phyloP scores from a whole-genome alignment of 2,329 filamentous ascomycete species.

The Elsinoe necatrix region DNA sequence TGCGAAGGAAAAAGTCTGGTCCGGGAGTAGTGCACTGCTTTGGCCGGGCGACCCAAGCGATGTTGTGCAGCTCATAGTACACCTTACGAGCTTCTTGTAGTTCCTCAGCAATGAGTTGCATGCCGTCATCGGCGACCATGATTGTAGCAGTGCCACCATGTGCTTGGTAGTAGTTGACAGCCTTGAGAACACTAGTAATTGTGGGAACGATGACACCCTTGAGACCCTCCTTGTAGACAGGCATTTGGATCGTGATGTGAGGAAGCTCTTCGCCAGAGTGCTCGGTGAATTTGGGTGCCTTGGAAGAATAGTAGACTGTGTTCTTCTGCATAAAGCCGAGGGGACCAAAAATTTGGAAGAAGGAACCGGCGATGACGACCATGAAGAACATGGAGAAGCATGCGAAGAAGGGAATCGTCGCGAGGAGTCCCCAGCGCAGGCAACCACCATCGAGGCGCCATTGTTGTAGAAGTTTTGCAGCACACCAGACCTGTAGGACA shows the following conservation, averaged over 20 bases:
- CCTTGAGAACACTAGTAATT: conserved; percentile 31
- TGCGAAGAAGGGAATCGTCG: conserved; percentile 13
- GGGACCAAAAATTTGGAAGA: conserved; percentile 30
- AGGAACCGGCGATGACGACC: conserved; percentile 14
- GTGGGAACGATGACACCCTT: conserved; percentile 32
- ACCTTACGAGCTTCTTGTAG: conserved; percentile 37
- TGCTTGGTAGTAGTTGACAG: conserved; percentile 43
- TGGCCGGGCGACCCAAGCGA: conserved; percentile 42
- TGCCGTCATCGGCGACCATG: conserved; percentile 60
- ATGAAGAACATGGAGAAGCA: conserved; percentile 15
- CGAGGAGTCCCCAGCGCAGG: conserved; percentile 12
- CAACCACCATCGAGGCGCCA: conserved; percentile 11
- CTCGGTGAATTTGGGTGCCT: conserved; percentile 23
- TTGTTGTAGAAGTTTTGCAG: conserved; percentile 9
- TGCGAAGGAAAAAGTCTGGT: conserved; percentile 38
- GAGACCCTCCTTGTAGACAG: conserved; percentile 36
- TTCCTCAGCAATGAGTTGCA: conserved; percentile 49
- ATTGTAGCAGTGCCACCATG: conserved; percentile 56
- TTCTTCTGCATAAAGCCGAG: conserved; percentile 31
- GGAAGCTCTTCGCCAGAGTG: conserved; percentile 28
- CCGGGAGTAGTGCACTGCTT: conserved; percentile 44
- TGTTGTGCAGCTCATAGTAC: conserved; percentile 42
- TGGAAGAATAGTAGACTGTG: conserved; percentile 32
- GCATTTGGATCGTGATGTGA: conserved; percentile 47
- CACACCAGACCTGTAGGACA: conserved; percentile 12